Base-by-base conservation (phyloP, 148 eudicot genomes). In the Silene uniflora region DNA sequence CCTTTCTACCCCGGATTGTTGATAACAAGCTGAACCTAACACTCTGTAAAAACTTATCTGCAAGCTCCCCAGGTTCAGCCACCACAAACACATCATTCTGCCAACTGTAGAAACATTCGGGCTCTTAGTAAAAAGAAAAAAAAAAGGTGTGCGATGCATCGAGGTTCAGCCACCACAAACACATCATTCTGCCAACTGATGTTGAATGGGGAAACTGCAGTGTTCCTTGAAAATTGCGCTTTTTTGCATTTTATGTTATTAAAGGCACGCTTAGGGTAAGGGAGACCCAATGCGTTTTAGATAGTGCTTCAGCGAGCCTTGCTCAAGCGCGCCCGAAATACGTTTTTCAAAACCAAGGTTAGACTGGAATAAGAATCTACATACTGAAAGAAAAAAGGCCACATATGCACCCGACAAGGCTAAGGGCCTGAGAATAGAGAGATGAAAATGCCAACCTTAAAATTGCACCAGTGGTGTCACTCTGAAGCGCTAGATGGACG, bases 31-130 rank as follows among this genome's bases (percentile, higher is more conserved):
- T 91, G 80, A 73, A 91, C 73, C 93, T 90, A 69, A 96, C 98
- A 87, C 91, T 92, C 76, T 90, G 92, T 71, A 96, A 79, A 81
- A 96, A 96, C 85, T 92, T 92, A 47, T 96, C 98, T 13, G 99
- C 99, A 73, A 92, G 92, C 78, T 92, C 97, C 49, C 99, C 98
- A 72, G 99, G 99, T 85, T 96, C 99, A 76, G 99, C 99, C 77
- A 96, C 99, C 87, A 96, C 99, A 86, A 95, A 95, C 67, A 95
- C 99, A 77, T 95, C 99, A 87, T 92, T 92, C 85, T 95, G 99
- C 99, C 99, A 95, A 70, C 99, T 95, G 84, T 55, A 87, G 58
- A 58, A 42, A 69, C 44, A n/a, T 70, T 39, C 29, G 52, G 56
- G 17, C 55, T 52, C 56, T 52, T 52, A 52, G 56, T 52, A 7